Evolutionary conservation across 2,329 filamentous ascomycete genomes (phyloP).

Genomic region (Cladobotryum mycophilum): DNA sequence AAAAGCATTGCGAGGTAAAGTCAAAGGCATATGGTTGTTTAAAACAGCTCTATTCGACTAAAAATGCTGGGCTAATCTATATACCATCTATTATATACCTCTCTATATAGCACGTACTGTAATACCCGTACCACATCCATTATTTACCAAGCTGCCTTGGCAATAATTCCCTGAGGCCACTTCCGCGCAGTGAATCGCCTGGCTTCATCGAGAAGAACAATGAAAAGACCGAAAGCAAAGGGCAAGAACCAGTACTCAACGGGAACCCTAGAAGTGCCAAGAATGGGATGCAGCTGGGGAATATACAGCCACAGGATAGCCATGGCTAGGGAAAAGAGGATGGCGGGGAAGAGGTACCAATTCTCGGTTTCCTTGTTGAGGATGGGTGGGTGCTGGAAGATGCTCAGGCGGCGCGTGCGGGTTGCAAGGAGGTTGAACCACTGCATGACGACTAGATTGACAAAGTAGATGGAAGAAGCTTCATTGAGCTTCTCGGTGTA

Average conservation of each 20-base stretch:
- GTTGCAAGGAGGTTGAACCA: slow-evolving; percentile 70
- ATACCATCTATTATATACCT: too few species aligned
- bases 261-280: slow-evolving; percentile 58
- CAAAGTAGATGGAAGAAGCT: slow-evolving; percentile 70
- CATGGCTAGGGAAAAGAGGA: slow-evolving; percentile 62
- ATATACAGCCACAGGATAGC: slow-evolving; percentile 67
- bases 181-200: slow-evolving; percentile 58
- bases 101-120: too few species aligned
- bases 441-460: slow-evolving; percentile 77
- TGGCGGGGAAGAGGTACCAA: slow-evolving; percentile 62
- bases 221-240: slow-evolving; percentile 55
- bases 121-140: too few species aligned
- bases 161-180: slow-evolving; percentile 51
- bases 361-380: slow-evolving; percentile 63
- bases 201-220: slow-evolving; percentile 59
- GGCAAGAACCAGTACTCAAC: slow-evolving; percentile 73
- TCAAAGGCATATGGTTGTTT: too few species aligned
- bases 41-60: too few species aligned
- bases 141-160: slow-evolving; percentile 50
- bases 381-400: slow-evolving; percentile 66
- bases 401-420: slow-evolving; percentile 56
- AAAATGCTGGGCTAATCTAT: too few species aligned
- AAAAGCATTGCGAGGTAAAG: too few species aligned
- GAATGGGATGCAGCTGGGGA: slow-evolving; percentile 53
- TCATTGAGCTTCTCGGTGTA: slow-evolving; percentile 52